phyloP scores from a whole-genome alignment of 2,329 filamentous ascomycete genomes.

The Leptographium procerum region DNA sequence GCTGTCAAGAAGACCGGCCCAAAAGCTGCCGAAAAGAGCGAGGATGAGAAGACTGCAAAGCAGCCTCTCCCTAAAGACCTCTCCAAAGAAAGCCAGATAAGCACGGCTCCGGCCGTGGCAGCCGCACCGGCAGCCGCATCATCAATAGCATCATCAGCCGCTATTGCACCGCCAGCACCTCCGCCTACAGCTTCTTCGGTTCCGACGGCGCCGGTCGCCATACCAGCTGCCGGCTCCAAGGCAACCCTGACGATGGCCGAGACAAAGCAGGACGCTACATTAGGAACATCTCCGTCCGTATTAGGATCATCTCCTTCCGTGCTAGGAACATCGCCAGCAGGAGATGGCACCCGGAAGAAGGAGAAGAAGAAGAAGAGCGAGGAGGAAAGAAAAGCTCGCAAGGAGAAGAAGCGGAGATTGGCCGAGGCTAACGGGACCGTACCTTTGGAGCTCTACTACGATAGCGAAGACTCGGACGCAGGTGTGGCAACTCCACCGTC shows the following conservation, averaged over 20 bases:
- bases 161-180: neutral
- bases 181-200: neutral
- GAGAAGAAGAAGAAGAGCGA: conserved; percentile 96
- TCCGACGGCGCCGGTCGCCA: neutral
- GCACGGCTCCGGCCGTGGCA: neutral
- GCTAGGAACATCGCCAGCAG: conserved; percentile 8
- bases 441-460: conserved; percentile 69
- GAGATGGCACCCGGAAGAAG: conserved; percentile 55
- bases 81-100: conserved; percentile 40
- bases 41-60: conserved; percentile 62
- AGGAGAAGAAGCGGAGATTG: conserved; percentile 74
- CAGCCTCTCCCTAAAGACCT: conserved; percentile 16
- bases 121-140: neutral
- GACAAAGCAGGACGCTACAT: neutral
- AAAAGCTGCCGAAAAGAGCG: conserved; percentile 55
- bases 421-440: conserved; percentile 81
- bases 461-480: conserved; percentile 46
- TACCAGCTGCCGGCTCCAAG: neutral
- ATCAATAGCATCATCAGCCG: neutral
- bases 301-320: neutral
- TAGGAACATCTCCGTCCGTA: neutral
- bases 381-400: conserved; percentile 81
- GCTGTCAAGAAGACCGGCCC: conserved; percentile 24
- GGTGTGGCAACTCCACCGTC: conserved; percentile 19
- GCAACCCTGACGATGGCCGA: neutral